Evolutionary conservation across 192 early-diverging fungal species (phyloP), one percentile per base, ranked within the genome.

Genomic region (Coemansia reversa): DNA sequence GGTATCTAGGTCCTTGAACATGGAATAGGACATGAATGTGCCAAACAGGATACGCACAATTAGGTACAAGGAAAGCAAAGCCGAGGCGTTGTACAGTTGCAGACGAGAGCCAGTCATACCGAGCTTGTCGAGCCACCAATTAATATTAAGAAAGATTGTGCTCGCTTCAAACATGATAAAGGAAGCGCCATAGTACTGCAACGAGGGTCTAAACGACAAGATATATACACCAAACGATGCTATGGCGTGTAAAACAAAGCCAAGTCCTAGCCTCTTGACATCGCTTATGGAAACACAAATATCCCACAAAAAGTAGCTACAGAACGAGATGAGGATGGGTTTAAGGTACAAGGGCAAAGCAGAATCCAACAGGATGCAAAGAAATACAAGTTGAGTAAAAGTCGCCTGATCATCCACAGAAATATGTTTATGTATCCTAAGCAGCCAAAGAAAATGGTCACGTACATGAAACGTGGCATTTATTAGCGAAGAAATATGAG

Each of bases 241-340:
- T 18, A 91, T 12, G 9, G 88, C 95, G 64, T 97, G 95, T 22
- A 93, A 63, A 25, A 91, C 88, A 76, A 95, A 93, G 11, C 90
- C 92, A 16, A 88, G 32, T 4, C 93, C 94, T 62, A 86, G 81
- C 59, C 88, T 79, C 64, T 85, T 85, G 32, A 88, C 53, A 62
- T 93, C 83, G 58, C 80, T 73, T 50, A 92, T 59, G 7, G 84
- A 89, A 6, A 89, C 72, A 51, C 88, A 55, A 0, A 88, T 86
- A 76, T 97, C 95, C 95, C 95, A 97, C 50, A 95, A 60, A 82
- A 97, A 97, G 76, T 94, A 96, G 18, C 92, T 91, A 76, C 32
- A 66, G 50, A 14, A 52, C 12, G 14, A 48, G 18, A 61, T 20
- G 23, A 11, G 23, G 5, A 61, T 24, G 30, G 35, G 39, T 45